Base-by-base conservation (phyloP, 345 rosid species). In the Brassica napus region DNA sequence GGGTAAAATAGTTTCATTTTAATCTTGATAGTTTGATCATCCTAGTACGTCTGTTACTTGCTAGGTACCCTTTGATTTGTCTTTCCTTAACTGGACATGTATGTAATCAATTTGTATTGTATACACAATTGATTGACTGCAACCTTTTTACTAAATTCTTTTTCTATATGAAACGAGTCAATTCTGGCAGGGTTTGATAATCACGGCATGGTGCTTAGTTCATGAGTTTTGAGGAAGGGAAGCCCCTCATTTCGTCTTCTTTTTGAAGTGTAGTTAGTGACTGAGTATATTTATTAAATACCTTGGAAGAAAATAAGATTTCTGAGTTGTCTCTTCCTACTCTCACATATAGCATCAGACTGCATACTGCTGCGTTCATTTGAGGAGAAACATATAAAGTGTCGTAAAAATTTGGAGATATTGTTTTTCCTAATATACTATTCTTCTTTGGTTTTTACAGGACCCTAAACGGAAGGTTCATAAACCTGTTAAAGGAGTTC, bases 381-480 rank as follows among this genome's bases (percentile, higher is more conserved):
- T 77, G 72, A 63, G 34, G 71, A 77, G 16, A 65, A 32, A 39
- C 68, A 65, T 71, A 71, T n/a, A n/a, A n/a, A n/a, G n/a, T n/a
- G n/a, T n/a, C n/a, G n/a, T n/a, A n/a, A n/a, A n/a, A n/a, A n/a
- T n/a, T n/a, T n/a, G n/a, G n/a, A n/a, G n/a, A n/a, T n/a, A n/a
- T n/a, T n/a, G n/a, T n/a, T n/a, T n/a, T 44, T 58, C 44, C 16
- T 60, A 8, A 35, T 62, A 11, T 61, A 42, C 35, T 76, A 39
- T 10, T 76, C 8, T 65, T 60, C 6, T 71, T 57, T 81, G 73
- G 65, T 66, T 79, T 0, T 77, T 64, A 64, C 79, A 95, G 99
- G 99, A 95, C 85, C 94, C 97, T 30, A 95, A 90, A 77, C 88
- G 88, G 72, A 93, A 93, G 85, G 93, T 89, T 83, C 98, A 95